Evolutionary conservation across 495 filamentous ascomycete genomes (phyloP).

Genomic region (Jackrogersella minutella): DNA sequence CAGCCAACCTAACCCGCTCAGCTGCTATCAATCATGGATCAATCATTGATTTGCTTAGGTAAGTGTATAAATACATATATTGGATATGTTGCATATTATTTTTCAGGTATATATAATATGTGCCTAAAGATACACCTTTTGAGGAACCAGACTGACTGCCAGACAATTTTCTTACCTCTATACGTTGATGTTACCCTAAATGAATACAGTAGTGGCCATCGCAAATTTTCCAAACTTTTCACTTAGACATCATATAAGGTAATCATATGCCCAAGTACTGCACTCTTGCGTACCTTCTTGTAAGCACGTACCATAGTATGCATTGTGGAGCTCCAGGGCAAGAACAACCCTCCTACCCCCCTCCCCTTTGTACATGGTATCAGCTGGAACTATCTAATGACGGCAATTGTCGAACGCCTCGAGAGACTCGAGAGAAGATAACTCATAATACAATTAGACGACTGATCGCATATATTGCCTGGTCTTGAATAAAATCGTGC

Average conservation of each 20-base stretch:
- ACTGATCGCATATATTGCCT: too few relatives aligned
- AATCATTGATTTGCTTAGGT: too few relatives aligned
- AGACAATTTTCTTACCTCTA: too few relatives aligned
- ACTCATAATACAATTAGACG: too few relatives aligned
- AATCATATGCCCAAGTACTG: not conserved
- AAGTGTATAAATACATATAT: not conserved
- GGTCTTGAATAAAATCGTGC: too few relatives aligned
- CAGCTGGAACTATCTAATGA: not conserved
- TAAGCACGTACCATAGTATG: not conserved
- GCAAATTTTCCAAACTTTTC: too few relatives aligned
- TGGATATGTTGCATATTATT: not conserved
- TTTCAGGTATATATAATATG: not conserved
- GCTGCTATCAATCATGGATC: too few relatives aligned
- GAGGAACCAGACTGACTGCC: too few relatives aligned
- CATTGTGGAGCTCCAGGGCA: conserved; percentile 13
- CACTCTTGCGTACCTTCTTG: not conserved
- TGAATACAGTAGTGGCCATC: too few relatives aligned
- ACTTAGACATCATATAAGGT: too few relatives aligned
- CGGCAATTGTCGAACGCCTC: not conserved
- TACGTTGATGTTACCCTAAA: too few relatives aligned
- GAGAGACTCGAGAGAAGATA: not conserved
- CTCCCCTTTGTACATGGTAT: not conserved
- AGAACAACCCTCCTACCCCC: not conserved
- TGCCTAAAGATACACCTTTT: not conserved
- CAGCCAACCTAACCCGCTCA: too few relatives aligned